These are phyloP conservation scores for Acorus calamus DNA, from an alignment of 106 monocot genomes.

Conservation along the genomic window DNA sequence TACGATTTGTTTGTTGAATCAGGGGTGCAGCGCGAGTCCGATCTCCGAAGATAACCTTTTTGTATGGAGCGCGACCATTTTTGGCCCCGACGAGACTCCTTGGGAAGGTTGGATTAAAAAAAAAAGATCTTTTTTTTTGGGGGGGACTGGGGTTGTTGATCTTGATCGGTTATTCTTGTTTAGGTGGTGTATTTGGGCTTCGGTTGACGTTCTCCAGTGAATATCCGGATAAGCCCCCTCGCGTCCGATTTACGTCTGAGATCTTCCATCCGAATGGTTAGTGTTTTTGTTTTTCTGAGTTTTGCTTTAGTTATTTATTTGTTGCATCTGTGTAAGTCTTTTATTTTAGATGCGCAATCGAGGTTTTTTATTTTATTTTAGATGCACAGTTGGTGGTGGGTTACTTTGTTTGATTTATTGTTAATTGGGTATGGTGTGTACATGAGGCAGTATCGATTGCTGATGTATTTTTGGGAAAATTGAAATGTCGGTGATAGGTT, in stretches of 20 bases:
- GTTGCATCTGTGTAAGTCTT: too few species aligned
- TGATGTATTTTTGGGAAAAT: too few species aligned
- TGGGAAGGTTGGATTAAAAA: slow-evolving; percentile 34
- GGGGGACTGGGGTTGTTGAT: neutral
- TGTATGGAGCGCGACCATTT: slow-evolving; percentile 46
- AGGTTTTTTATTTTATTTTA: too few species aligned
- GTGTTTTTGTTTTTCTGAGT: neutral
- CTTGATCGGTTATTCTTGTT: neutral
- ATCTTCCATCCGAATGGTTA: slow-evolving; percentile 52
- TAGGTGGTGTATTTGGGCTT: slow-evolving; percentile 45
- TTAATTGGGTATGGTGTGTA: too few species aligned
- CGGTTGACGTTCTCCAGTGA: slow-evolving; percentile 36
- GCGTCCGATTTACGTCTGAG: slow-evolving; percentile 48
- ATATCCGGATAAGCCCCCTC: slow-evolving; percentile 45
- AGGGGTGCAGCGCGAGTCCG: slow-evolving; percentile 57
- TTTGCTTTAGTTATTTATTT: neutral
- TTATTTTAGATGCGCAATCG: too few species aligned
- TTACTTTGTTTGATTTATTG: too few species aligned
- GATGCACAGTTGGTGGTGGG: too few species aligned
- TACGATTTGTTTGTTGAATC: neutral
- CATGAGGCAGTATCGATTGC: too few species aligned
- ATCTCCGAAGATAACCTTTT: slow-evolving; percentile 47
- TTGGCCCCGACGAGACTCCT: slow-evolving; percentile 44
- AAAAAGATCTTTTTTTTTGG: neutral
- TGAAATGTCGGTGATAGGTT: too few species aligned